These are phyloP conservation scores for Plectosphaerella sp. DNA, from an alignment of 2,329 filamentous ascomycete species.

Conservation along the genomic window DNA sequence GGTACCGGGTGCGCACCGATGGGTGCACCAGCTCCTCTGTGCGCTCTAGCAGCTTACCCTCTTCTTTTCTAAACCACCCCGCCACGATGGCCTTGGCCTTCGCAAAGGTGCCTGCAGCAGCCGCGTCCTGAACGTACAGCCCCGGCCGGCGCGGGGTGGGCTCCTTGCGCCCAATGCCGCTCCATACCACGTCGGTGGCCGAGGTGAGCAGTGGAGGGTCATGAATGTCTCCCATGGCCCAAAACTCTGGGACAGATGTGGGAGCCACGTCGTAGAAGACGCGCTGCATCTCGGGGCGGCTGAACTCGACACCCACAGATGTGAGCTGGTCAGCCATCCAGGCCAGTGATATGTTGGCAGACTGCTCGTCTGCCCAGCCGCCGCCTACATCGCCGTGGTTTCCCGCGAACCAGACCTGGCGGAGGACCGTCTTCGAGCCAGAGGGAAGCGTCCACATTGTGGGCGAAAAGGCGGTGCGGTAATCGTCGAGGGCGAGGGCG, in stretches of 20 bases:
- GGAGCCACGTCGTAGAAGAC: constrained; percentile 12
- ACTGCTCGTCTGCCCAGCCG: constrained; percentile 36
- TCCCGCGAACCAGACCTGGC: constrained; percentile 48
- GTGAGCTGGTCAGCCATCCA: constrained; percentile 19
- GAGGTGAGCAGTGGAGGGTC: constrained; percentile 8
- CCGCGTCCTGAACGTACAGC: constrained; percentile 13
- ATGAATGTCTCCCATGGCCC: constrained; percentile 13
- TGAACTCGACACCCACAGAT: constrained; percentile 16
- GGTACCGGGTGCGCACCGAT: constrained; percentile 24
- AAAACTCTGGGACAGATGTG: constrained; percentile 3
- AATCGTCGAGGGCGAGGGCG: constrained; percentile 49
- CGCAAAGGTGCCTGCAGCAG: neutral
- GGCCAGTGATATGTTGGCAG: constrained; percentile 15
- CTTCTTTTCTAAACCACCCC: neutral
- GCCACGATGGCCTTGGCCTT: neutral
- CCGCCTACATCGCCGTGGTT: constrained; percentile 58
- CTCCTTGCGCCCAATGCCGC: constrained; percentile 1
- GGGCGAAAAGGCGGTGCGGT: constrained; percentile 26
- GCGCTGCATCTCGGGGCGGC: constrained; percentile 13
- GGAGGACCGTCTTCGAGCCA: constrained; percentile 10
- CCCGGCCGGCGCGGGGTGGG: constrained; percentile 14
- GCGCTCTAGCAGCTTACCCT: neutral
- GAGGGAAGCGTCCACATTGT: constrained; percentile 19
- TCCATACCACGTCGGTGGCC: constrained; percentile 5
- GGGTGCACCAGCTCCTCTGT: constrained; percentile 24